These are phyloP conservation scores for Chloris gayana DNA, from an alignment of 176 grass and related monocot species.

Conservation along the genomic window DNA sequence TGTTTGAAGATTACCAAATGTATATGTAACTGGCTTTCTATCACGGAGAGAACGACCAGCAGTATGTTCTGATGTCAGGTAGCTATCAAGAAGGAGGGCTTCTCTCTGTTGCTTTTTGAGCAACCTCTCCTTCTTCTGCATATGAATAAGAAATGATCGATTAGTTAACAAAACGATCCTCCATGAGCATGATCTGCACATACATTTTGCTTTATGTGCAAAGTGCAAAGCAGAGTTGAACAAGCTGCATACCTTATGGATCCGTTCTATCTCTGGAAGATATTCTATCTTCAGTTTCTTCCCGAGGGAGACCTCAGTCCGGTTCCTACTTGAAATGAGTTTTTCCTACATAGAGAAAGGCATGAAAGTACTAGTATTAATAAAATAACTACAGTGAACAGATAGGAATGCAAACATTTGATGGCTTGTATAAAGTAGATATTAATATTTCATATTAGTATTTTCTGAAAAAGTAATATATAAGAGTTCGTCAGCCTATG, in stretches of 20 bases:
- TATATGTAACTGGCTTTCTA: slow-evolving; percentile 96
- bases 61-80: slow-evolving; percentile 70
- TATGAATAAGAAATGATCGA: slow-evolving; percentile 32
- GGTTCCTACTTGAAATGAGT: slow-evolving; percentile 92
- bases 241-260: slow-evolving; percentile 70
- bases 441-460: slow-evolving; percentile 17
- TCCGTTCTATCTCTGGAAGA: slow-evolving; percentile 95
- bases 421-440: not conserved
- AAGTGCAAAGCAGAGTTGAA: slow-evolving; percentile 32
- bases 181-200: slow-evolving; percentile 18
- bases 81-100: slow-evolving; percentile 94
- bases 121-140: slow-evolving; percentile 91
- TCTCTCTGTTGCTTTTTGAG: slow-evolving; percentile 99
- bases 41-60: slow-evolving; percentile 91
- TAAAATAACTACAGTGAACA: not conserved
- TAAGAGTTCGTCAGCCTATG: slow-evolving; percentile 10
- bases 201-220: too few relatives aligned
- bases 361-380: slow-evolving; percentile 21
- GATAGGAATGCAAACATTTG: slow-evolving; percentile 14
- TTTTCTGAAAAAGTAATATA: not conserved
- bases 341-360: slow-evolving; percentile 75
- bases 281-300: slow-evolving; percentile 99
- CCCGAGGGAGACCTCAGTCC: slow-evolving; percentile 91
- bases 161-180: slow-evolving; percentile 29
- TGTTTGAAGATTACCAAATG: slow-evolving; percentile 72